phyloP scores from a whole-genome alignment of 2,329 filamentous ascomycete species.

The Xylariales sp. region DNA sequence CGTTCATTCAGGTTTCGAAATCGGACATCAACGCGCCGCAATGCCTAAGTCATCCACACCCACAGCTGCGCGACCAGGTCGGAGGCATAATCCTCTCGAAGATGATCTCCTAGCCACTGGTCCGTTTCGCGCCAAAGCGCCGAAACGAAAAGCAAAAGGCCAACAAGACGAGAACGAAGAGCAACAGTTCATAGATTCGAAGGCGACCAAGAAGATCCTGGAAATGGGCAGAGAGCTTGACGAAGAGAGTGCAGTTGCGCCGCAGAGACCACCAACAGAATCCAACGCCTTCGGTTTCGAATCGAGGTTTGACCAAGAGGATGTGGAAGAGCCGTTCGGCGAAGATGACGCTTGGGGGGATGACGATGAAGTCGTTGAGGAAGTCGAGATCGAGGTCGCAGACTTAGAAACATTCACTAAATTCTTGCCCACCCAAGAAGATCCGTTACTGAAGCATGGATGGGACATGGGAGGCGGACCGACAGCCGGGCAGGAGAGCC shows the following conservation, averaged over 20 bases:
- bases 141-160: constrained; percentile 66
- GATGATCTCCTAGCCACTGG: constrained; percentile 75
- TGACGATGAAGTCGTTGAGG: constrained; percentile 74
- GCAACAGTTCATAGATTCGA: constrained; percentile 77
- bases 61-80: constrained; percentile 42
- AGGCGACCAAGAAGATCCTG: constrained; percentile 82
- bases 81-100: constrained; percentile 70
- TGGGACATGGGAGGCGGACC: too few relatives aligned
- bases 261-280: constrained; percentile 34
- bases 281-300: constrained; percentile 76
- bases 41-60: constrained; percentile 79
- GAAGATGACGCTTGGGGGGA: constrained; percentile 58
- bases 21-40: too few relatives aligned
- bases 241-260: constrained; percentile 66
- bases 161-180: constrained; percentile 56
- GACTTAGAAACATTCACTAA: constrained; percentile 89
- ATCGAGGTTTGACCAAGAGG: constrained; percentile 61
- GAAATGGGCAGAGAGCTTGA: constrained; percentile 83
- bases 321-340: constrained; percentile 42
- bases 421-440: constrained; percentile 70
- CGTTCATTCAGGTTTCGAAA: too few relatives aligned
- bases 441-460: constrained; percentile 67
- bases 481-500: constrained; percentile 35
- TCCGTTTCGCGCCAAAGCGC: constrained; percentile 67
- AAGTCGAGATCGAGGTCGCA: constrained; percentile 78